These are phyloP conservation scores for Mycena rosella DNA, from an alignment of 768 basidiomycete species.

Conservation along the genomic window DNA sequence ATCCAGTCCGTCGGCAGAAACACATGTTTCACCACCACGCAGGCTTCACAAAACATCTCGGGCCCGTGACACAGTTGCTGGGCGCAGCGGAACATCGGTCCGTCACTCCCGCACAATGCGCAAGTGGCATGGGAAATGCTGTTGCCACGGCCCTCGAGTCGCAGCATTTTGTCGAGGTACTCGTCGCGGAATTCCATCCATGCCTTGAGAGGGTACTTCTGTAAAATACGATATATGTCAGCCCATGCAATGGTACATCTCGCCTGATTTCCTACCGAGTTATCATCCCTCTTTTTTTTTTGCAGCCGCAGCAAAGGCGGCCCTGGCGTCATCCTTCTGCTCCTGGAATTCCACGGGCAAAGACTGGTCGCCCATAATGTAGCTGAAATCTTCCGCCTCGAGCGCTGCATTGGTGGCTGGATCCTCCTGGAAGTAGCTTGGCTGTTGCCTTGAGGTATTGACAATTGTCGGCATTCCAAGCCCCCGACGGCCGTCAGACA, in stretches of 20 bases:
- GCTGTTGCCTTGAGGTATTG: too few species aligned
- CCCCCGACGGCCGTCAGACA: too few species aligned
- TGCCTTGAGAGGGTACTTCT: conserved; percentile 1
- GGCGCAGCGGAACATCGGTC: neutral
- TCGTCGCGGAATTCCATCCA: neutral
- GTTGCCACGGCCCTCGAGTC: neutral
- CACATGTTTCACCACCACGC: neutral
- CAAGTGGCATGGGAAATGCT: neutral
- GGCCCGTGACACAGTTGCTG: neutral
- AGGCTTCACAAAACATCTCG: neutral
- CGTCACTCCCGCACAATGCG: neutral
- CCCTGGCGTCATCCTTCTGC: neutral
- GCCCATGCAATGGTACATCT: neutral
- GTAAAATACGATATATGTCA: neutral
- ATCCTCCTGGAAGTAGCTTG: neutral
- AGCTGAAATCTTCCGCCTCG: neutral
- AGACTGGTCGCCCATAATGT: neutral
- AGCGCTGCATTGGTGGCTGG: neutral
- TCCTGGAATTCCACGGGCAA: neutral
- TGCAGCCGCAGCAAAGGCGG: neutral
- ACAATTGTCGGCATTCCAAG: too few species aligned
- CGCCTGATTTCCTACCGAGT: neutral
- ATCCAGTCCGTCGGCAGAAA: conserved; percentile 9
- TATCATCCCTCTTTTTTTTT: neutral
- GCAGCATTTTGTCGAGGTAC: conserved; percentile 13